Evolutionary conservation across 2,329 filamentous ascomycete species (phyloP).

Genomic region (Lachnellula occidentalis): DNA sequence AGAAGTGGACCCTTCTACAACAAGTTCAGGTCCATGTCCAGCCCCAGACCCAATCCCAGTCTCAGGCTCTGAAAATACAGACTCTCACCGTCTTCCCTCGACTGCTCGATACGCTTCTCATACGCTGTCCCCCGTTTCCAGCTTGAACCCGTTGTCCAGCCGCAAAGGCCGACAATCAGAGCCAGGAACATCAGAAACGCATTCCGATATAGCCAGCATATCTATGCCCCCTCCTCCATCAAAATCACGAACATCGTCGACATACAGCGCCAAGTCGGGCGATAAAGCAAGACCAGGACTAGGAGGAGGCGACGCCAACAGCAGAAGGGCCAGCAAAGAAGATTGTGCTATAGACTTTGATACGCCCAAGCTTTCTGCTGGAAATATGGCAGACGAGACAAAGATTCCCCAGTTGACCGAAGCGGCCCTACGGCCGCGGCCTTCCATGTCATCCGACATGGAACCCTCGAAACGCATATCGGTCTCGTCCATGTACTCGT

Average conservation of each 20-base stretch:
- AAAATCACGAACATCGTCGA: conserved; percentile 30
- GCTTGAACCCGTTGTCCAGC: conserved; percentile 29
- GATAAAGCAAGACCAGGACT: conserved; percentile 22
- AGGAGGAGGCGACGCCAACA: not conserved
- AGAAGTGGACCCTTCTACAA: conserved; percentile 6
- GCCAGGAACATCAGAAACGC: conserved; percentile 50
- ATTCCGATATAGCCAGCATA: conserved; percentile 55
- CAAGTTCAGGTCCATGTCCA: conserved; percentile 5
- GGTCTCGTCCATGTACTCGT: conserved; percentile 66
- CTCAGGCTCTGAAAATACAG: not conserved
- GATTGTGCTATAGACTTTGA: conserved; percentile 44
- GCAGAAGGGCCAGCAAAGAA: conserved; percentile 28
- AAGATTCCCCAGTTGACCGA: conserved; percentile 40
- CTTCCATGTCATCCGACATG: conserved; percentile 43
- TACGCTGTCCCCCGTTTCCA: conserved; percentile 42
- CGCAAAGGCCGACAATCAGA: conserved; percentile 56
- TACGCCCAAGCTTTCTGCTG: conserved; percentile 41
- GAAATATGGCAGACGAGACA: conserved; percentile 27
- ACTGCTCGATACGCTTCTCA: conserved; percentile 27
- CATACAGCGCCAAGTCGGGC: conserved; percentile 31
- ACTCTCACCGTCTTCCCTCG: not conserved
- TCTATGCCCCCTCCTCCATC: conserved; percentile 57
- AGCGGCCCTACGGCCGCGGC: conserved; percentile 39
- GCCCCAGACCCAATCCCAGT: conserved; percentile 6
- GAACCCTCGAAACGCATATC: conserved; percentile 60